phyloP scores from a whole-genome alignment of 306 rosid genomes.

The Prunus armeniaca region DNA sequence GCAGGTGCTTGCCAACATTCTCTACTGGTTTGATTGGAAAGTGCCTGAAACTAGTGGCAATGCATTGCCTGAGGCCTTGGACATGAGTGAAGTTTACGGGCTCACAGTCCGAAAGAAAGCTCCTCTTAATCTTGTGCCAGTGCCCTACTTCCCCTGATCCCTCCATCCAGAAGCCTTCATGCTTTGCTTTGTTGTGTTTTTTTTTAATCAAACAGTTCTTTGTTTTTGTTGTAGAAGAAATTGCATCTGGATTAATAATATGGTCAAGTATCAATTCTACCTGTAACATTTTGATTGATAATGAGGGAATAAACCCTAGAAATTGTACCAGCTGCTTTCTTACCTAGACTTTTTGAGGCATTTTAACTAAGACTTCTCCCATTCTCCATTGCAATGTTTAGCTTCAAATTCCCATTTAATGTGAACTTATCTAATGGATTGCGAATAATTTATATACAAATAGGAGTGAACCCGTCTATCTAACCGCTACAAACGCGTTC shows the following conservation, averaged over 20 bases:
- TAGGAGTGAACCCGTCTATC: too few species aligned
- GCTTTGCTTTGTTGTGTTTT: not conserved
- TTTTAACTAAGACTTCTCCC: too few species aligned
- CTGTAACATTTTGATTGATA: too few species aligned
- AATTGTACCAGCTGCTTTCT: too few species aligned
- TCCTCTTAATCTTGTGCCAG: conserved; percentile 33
- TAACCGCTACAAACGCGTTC: too few species aligned
- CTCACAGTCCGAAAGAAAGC: conserved; percentile 22
- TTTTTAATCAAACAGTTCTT: not conserved
- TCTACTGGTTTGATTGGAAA: conserved; percentile 49
- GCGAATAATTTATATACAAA: too few species aligned
- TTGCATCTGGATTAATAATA: not conserved
- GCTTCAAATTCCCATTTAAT: too few species aligned
- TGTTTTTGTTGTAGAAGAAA: not conserved
- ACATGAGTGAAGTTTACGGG: conserved; percentile 29
- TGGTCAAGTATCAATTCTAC: not conserved
- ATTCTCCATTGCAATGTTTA: too few species aligned
- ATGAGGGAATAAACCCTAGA: too few species aligned
- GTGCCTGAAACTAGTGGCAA: not conserved
- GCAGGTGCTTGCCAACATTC: conserved; percentile 24
- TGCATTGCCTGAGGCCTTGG: conserved; percentile 18
- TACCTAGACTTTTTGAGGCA: too few species aligned
- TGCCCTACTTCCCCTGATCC: conserved; percentile 4
- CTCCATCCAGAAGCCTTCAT: not conserved
- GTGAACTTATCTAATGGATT: too few species aligned